Evolutionary conservation across 2,329 filamentous ascomycete species (phyloP).

Genomic region (Neonectria hederae): DNA sequence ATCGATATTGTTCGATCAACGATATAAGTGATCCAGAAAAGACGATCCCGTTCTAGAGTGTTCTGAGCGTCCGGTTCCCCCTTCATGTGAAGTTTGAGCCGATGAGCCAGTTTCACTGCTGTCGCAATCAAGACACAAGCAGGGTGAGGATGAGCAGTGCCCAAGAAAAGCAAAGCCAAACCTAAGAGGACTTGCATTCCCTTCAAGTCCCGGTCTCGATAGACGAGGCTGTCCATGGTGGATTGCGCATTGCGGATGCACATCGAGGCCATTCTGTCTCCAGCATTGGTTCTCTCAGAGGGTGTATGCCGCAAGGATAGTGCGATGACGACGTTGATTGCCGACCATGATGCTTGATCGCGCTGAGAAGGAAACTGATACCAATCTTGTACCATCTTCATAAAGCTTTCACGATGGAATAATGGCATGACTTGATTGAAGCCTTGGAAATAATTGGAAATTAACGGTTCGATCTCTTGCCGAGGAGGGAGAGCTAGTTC

Average conservation of each 20-base stretch:
- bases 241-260: background rate
- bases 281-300: background rate
- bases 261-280: background rate
- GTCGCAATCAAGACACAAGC: constrained; percentile 5
- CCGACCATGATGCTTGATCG: background rate
- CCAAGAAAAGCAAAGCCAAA: background rate
- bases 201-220: background rate
- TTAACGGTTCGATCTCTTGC: background rate
- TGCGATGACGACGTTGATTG: constrained; percentile 22
- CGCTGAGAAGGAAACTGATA: background rate
- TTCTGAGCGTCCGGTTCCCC: background rate
- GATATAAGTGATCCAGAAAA: constrained; percentile 28
- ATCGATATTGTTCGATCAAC: constrained; percentile 13
- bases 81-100: background rate
- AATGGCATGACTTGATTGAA: constrained; percentile 5
- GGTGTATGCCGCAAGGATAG: constrained; percentile 4
- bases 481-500: constrained; percentile 1
- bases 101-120: constrained; percentile 21
- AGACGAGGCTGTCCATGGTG: constrained; percentile 16
- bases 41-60: background rate
- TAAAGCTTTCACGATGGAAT: background rate
- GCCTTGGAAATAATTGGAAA: background rate
- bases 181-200: constrained; percentile 21
- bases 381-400: background rate
- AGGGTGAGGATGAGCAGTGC: constrained; percentile 1